Base-by-base conservation (phyloP, 2,329 filamentous ascomycete species). In the Orbilia blumenaviensis region DNA sequence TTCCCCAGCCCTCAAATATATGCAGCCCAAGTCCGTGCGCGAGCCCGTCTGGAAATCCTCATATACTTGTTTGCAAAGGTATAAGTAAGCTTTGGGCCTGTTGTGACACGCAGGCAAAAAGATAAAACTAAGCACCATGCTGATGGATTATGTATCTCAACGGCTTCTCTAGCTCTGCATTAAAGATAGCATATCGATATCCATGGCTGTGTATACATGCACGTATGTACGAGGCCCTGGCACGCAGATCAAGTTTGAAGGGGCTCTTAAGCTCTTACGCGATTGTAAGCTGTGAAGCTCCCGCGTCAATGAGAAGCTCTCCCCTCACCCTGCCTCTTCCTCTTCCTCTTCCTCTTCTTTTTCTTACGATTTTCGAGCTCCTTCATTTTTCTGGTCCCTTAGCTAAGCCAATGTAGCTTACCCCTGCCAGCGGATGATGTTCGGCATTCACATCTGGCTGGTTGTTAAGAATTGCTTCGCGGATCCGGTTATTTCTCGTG, bases 11-110 rank as follows among this genome's bases (percentile, higher is more conserved):
- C 60, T 48, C 29, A 14, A n/a, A n/a, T n/a, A 38, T 50, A 69
- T 76, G 72, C 72, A 76, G 23, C 42, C 42, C 6, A 21, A 44
- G 72, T 76, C 72, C 48, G 72, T 76, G 72, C 72, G 64, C 64
- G 48, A 32, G 58, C 25, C 64, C 41, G 58, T 76, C 72, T 52
- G 72, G 72, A 76, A 69, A 48, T 60, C 63, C n/a, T n/a, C n/a
- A n/a, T n/a, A n/a, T 66, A 41, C 72, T 50, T 67, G 27, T 36
- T 74, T 41, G 34, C 52, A 38, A 71, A 69, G 44, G 64, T 14
- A 34, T 66, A 66, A 67, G 61, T 74, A 74, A 67, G 54, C 54
- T 61, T 74, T 61, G 61, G 44, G 10, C 6, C 60, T 14, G 50
- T 62, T 25, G 56, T 71, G 44, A 71, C 66, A 71, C 56, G 66